These are phyloP conservation scores for Penicillium brasilianum DNA, from an alignment of 2,329 filamentous ascomycete genomes.

Conservation along the genomic window DNA sequence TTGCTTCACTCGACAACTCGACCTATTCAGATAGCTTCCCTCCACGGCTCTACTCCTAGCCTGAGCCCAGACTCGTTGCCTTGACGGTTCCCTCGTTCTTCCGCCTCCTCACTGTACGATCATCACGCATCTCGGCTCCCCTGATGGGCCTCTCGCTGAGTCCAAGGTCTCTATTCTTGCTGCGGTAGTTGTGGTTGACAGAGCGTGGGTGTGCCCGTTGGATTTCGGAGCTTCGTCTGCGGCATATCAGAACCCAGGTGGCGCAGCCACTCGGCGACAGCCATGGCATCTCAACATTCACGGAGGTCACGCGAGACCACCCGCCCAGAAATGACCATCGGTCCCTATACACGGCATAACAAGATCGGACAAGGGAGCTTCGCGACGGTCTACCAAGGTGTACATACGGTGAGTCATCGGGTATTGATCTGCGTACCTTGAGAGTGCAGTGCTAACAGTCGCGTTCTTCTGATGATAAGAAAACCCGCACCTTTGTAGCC, in stretches of 20 bases:
- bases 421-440: constrained; percentile 4
- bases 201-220: constrained; percentile 22
- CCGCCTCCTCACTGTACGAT: constrained; percentile 18
- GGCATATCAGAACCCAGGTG: constrained; percentile 23
- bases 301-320: constrained; percentile 46
- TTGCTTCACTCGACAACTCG: constrained; percentile 17
- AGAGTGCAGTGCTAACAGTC: constrained; percentile 19
- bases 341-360: constrained; percentile 79
- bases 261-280: constrained; percentile 36
- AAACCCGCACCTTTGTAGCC: constrained; percentile 80
- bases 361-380: constrained; percentile 98
- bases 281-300: constrained; percentile 51
- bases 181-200: constrained; percentile 46
- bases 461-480: constrained; percentile 54
- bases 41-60: constrained; percentile 25
- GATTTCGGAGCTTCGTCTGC: constrained; percentile 22
- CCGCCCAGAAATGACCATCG: constrained; percentile 57
- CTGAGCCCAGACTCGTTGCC: constrained; percentile 18
- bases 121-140: constrained; percentile 24
- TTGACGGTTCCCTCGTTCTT: constrained; percentile 23
- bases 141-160: constrained; percentile 43
- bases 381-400: constrained; percentile 88
- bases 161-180: constrained; percentile 32
- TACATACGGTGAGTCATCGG: constrained; percentile 71
- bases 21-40: constrained; percentile 17